Conservation (phyloP, 139 green algal species). For the Chlamydomonas sp. region DNA sequence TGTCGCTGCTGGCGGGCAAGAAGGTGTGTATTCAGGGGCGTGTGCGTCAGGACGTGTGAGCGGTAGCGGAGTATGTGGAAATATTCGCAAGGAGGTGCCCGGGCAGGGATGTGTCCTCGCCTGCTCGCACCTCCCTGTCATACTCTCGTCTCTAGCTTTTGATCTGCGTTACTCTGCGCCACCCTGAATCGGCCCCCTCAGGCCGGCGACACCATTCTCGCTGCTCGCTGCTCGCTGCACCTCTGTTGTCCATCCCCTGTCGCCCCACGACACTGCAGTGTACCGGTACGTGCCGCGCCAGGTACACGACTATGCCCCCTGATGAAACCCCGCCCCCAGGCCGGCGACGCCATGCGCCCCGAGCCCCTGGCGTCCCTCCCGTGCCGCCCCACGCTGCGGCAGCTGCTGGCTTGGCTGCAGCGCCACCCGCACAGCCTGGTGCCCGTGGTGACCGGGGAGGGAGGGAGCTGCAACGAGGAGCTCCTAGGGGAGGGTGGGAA, state of each 20-base stretch:
- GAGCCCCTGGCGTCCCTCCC: background rate
- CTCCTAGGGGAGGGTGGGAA: background rate
- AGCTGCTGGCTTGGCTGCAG: background rate
- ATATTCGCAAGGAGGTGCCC: no score
- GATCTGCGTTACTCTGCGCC: no score
- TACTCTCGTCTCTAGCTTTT: no score
- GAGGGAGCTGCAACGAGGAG: background rate
- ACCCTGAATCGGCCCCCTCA: no score
- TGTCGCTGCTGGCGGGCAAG: background rate
- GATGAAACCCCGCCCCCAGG: background rate
- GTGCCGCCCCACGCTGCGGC: background rate
- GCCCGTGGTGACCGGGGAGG: background rate
- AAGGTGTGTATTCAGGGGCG: background rate
- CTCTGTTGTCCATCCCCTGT: no score
- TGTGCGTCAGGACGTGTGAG: no score
- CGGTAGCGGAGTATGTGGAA: no score
- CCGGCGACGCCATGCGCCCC: background rate
- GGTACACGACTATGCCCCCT: background rate
- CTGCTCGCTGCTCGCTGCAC: no score
- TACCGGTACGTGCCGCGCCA: background rate
- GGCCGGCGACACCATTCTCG: no score
- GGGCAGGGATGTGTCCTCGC: no score
- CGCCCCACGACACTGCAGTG: background rate
- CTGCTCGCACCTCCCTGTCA: no score
- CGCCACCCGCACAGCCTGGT: background rate